Evolutionary conservation across 2,329 filamentous ascomycete genomes (phyloP), one percentile per base, ranked within the genome.

Genomic region (Fonsecaea multimorphosa): DNA sequence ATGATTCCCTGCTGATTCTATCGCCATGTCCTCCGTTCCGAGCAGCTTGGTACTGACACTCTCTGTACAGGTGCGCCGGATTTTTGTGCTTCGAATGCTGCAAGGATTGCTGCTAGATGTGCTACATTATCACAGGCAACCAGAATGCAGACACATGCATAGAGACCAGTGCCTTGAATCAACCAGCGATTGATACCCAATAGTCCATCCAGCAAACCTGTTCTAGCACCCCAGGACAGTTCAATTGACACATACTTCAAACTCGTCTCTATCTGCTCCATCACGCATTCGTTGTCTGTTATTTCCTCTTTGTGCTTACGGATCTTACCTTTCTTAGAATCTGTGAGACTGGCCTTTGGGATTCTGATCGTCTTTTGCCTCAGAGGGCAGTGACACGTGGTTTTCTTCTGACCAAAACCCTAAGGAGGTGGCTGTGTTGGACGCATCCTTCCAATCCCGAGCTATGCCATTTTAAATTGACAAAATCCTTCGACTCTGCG

Each of bases 71-170:
- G 5, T 72, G 70, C 52, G 70, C 69, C 32, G 70, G 69, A 1
- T 67, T 72, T 53, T 58, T 67, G 11, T 72, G 70, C 70, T 72
- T 72, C 51, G 70, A 72, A 52, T 72, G 70, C 57, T 68, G 70
- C 67, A 64, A 69, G 49, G 69, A 70, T 59, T 71, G 69, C 66
- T 71, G 69, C 53, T 71, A 70, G 34, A 34, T 57, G n/a, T 8
- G 52, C 3, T 3, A 27, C 22, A 24, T 27, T 24, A 24, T 12
- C 19, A 22, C 38, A 44, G 22, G 8, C 11, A 49, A 14, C 22
- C 7, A 22, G 3, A 24, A 27, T 24, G 22, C 44, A 5, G 44
- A 14, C 19, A 3, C 12, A 24, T 24, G 44, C 44, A 12, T 49
- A 22, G 3, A 24, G 19, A 27, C 8, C 19, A 49, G 19, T 14